A percentile compares a stretch with the other conserved stretches of the same genome.
Conservation (phyloP, 345 rosid species). For the Carallia brachiata region DNA sequence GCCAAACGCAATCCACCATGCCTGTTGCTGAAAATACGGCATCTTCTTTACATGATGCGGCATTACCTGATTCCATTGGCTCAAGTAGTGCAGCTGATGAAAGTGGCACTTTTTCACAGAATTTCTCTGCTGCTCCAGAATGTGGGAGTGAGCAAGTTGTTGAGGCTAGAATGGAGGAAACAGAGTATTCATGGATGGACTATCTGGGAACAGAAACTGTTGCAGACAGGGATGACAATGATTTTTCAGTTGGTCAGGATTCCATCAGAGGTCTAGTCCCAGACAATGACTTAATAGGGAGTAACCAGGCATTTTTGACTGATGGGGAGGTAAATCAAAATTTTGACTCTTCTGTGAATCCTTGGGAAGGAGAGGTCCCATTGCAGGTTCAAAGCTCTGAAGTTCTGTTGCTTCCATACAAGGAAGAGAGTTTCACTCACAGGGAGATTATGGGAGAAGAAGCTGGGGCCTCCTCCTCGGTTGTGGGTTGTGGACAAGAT, state of each 20-base stretch:
- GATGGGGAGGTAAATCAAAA: conserved; percentile 37
- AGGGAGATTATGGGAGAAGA: conserved; percentile 36
- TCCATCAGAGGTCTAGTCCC: conserved; percentile 22
- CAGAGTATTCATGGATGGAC: conserved; percentile 48
- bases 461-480: conserved; percentile 53
- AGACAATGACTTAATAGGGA: conserved; percentile 33
- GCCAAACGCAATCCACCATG: conserved; percentile 16
- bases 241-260: conserved; percentile 23
- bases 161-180: conserved; percentile 32
- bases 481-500: conserved; percentile 45
- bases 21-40: conserved; percentile 21
- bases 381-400: conserved; percentile 57
- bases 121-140: conserved; percentile 21
- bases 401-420: conserved; percentile 73
- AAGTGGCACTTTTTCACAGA: conserved; percentile 30
- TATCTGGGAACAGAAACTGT: conserved; percentile 38
- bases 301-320: conserved; percentile 23
- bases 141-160: conserved; percentile 33
- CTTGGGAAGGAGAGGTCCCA: conserved; percentile 71
- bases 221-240: conserved; percentile 42
- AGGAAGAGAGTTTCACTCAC: conserved; percentile 44
- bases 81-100: conserved; percentile 23
- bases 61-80: conserved; percentile 23
- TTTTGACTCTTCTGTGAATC: conserved; percentile 49
- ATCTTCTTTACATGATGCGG: conserved; percentile 31